Evolutionary conservation across 2,329 filamentous ascomycete species (phyloP), one percentile per base, ranked within the genome.

Genomic region (Fusarium sp.): DNA sequence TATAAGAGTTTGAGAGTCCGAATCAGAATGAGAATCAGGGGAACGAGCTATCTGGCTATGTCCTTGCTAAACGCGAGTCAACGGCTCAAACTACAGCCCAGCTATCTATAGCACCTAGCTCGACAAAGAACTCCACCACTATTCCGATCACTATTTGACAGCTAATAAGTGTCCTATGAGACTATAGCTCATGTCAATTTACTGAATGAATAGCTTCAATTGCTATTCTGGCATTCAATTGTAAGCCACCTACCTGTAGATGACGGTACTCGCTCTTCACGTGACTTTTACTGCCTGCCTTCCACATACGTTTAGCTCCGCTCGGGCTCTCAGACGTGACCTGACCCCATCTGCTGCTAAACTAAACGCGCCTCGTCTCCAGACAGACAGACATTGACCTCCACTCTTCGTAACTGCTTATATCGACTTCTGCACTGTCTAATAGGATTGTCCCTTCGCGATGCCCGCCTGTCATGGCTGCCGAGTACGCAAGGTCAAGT

Each of bases 401-500:
- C 63, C 50, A 57, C 65, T 60, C 50, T 44, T 50, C 31, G 39
- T 44, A 64, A 61, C 55, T 45, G 55, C 65, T 53, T 47, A 56
- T 52, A 53, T 53, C 55, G 17, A 25, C 44, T 36, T 42, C 25
- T 45, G 47, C 20, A 38, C 36, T 33, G 17, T 15, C 36, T 44
- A 4, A n/a, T 11, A 44, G 46, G n/a, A 35, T 31, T 38, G 15
- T 27, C 18, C 33, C 41, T 17, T 38, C 41, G 59, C 46, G 62
- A 72, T 72, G 70, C 70, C 70, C 41, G 75, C 75, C 35, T 76
- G 75, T 20, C 74, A 76, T 60, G 66, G 71, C 49, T 76, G 75
- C 49, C 75, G 75, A 45, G 64, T 76, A 36, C 74, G 75, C 52
- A 76, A 76, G 69, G 75, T 76, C 54, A 75, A 70, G 50, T 76